Percentiles rank a stretch among this genome's conserved stretches.
Conservation (phyloP, 306 rosid genomes). For the Dicorynia guianensis region DNA sequence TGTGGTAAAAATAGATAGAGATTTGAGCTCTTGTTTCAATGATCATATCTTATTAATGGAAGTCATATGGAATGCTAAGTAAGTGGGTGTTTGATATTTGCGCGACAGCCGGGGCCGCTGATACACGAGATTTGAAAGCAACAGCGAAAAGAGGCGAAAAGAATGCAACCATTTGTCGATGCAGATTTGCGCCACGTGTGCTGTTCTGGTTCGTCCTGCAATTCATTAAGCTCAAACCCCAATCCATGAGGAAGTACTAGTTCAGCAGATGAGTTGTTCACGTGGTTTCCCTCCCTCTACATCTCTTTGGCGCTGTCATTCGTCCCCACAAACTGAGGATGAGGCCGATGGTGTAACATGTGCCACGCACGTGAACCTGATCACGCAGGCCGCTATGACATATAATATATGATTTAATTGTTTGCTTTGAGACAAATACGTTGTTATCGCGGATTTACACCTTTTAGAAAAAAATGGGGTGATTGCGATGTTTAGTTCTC, state of each 20-base stretch:
- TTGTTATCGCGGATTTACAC: not conserved
- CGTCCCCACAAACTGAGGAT: slow-evolving; percentile 7
- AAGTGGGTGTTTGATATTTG: slow-evolving; percentile 6
- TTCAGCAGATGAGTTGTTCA: slow-evolving; percentile 26
- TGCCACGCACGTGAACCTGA: slow-evolving; percentile 33
- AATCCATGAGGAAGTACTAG: no score
- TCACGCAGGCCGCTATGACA: not conserved
- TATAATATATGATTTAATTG: not conserved
- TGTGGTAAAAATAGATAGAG: no score
- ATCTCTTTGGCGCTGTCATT: slow-evolving; percentile 12
- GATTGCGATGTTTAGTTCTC: not conserved
- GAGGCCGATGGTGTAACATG: slow-evolving; percentile 15
- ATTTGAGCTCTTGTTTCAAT: no score
- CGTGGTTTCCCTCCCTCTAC: slow-evolving; percentile 20
- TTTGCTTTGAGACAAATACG: not conserved
- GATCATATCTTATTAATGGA: no score
- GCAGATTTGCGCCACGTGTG: not conserved
- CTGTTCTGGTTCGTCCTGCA: not conserved
- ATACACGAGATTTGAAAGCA: not conserved
- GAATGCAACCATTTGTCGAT: not conserved
- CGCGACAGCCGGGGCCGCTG: slow-evolving; percentile 5
- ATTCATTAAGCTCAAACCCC: no score
- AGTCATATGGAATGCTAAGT: not conserved
- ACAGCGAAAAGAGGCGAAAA: no score
- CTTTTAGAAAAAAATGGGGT: not conserved